These are phyloP conservation scores for Suhomyces maxii DNA, from an alignment of 1,139 yeast species.

Conservation along the genomic window DNA sequence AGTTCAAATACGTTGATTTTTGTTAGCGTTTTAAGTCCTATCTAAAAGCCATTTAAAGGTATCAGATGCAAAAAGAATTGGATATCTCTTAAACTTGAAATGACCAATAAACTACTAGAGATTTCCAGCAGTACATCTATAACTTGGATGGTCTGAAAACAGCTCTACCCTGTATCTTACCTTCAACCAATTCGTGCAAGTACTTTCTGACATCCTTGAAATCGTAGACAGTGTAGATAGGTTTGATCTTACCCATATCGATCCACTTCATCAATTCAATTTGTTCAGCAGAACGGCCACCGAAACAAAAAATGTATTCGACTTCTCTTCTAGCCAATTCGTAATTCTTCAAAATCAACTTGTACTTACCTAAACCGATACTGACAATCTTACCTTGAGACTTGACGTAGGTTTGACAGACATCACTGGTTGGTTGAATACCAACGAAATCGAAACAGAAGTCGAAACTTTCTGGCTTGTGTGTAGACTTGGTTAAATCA, in stretches of 20 bases:
- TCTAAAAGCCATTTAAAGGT: no score
- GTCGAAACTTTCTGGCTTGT: conserved; percentile 36
- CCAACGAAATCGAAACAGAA: conserved; percentile 50
- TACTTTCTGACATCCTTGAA: conserved; percentile 40
- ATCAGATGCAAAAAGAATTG: no score
- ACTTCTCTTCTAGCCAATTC: conserved; percentile 45
- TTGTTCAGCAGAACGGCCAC: conserved; percentile 49
- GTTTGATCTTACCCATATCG: conserved; percentile 39
- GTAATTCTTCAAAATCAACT: conserved; percentile 33
- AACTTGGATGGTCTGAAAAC: conserved; percentile 38
- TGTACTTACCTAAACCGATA: conserved; percentile 45
- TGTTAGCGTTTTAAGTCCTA: no score
- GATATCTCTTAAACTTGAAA: no score
- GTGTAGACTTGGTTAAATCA: conserved; percentile 28
- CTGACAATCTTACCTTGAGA: conserved; percentile 42
- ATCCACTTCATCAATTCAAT: conserved; percentile 48
- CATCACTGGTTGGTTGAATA: conserved; percentile 35
- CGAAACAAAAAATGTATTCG: conserved; percentile 42
- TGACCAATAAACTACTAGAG: neutral
- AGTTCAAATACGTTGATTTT: no score
- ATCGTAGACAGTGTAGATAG: conserved; percentile 32
- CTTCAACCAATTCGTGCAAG: conserved; percentile 36
- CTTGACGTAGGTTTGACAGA: conserved; percentile 35
- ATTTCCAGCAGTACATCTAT: neutral
- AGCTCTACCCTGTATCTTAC: conserved; percentile 45